phyloP scores from a whole-genome alignment of 139 green algal genomes.

The Ostreobium quekettii region DNA sequence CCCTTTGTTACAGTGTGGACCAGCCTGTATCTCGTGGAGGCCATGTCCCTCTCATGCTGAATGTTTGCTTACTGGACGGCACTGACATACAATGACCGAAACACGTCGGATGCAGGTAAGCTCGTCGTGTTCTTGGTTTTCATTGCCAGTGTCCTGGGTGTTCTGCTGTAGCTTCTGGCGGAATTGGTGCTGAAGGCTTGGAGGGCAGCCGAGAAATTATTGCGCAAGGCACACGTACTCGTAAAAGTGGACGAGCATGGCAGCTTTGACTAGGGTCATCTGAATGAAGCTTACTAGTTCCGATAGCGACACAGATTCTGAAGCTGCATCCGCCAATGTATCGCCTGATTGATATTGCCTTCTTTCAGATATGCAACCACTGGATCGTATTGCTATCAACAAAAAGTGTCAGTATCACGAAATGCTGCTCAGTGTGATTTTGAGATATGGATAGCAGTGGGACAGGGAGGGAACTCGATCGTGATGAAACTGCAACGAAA shows the following conservation, averaged over 20 bases:
- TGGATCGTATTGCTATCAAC: too few species aligned
- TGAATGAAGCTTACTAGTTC: too few species aligned
- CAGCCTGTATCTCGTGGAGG: constrained; percentile 7
- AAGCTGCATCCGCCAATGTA: too few species aligned
- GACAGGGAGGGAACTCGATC: too few species aligned
- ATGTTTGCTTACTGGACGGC: background rate
- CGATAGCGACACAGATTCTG: too few species aligned
- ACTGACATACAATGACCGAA: background rate
- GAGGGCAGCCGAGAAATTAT: background rate
- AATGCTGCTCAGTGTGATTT: too few species aligned
- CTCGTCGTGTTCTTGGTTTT: background rate
- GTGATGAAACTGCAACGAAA: too few species aligned
- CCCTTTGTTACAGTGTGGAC: background rate
- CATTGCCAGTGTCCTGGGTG: background rate
- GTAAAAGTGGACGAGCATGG: background rate
- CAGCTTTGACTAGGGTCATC: too few species aligned
- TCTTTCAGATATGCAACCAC: too few species aligned
- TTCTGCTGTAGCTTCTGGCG: background rate
- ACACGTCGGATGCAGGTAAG: background rate
- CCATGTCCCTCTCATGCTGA: background rate
- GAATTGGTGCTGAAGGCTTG: background rate
- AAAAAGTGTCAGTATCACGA: too few species aligned
- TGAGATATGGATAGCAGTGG: too few species aligned
- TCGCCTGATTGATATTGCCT: too few species aligned
- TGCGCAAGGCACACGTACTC: background rate